Evolutionary conservation across 2,329 filamentous ascomycete species (phyloP).

Genomic region (Xylaria sp.): DNA sequence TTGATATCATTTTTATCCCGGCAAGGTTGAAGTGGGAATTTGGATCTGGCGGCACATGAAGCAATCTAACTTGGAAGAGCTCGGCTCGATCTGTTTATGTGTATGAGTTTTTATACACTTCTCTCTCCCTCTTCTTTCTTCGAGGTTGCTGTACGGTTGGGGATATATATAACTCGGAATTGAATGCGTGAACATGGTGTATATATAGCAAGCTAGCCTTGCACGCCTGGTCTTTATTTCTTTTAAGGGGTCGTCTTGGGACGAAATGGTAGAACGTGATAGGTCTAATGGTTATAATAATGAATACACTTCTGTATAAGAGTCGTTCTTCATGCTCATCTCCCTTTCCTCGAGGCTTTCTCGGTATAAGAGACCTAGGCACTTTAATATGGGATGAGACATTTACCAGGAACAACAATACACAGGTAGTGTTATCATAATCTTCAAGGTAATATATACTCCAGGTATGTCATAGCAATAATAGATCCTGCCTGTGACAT

Average conservation of each 20-base stretch:
- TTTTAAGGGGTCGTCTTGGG: too few relatives aligned
- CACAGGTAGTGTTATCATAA: neutral
- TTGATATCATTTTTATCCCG: neutral
- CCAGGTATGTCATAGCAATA: neutral
- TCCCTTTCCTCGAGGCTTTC: neutral
- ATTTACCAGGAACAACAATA: neutral
- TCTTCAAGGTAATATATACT: neutral
- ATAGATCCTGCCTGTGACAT: neutral
- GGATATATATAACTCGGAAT: neutral
- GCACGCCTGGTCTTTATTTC: neutral
- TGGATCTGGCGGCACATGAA: neutral
- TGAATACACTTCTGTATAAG: neutral
- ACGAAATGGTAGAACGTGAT: neutral
- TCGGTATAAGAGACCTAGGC: neutral
- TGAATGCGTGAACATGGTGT: neutral
- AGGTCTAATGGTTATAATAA: neutral
- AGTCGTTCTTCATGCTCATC: neutral
- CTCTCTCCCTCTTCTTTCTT: neutral
- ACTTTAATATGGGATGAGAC: neutral
- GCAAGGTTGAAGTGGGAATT: neutral
- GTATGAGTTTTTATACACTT: neutral
- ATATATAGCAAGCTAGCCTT: too few relatives aligned
- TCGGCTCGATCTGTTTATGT: neutral
- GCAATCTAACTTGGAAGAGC: too few relatives aligned
- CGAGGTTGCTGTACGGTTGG: neutral